Conservation (phyloP, 176 grass and related monocot genomes). For the Oryza officinalis region DNA sequence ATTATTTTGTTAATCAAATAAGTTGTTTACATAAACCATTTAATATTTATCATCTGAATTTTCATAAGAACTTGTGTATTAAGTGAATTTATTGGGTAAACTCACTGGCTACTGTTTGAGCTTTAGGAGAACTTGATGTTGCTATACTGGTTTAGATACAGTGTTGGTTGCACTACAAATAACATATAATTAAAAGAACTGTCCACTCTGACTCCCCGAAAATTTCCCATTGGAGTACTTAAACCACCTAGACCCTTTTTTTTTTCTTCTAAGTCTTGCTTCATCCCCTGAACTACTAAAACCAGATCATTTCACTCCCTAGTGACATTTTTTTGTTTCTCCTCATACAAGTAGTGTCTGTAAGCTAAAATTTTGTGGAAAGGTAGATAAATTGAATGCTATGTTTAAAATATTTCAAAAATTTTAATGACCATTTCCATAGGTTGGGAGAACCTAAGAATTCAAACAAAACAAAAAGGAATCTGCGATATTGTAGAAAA, state of each 20-base stretch:
- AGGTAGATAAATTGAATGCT: not conserved
- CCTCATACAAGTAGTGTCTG: not conserved
- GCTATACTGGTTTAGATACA: not conserved
- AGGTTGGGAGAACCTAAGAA: not conserved
- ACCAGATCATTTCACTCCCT: not conserved
- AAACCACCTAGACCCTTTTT: not conserved
- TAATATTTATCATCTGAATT: slow-evolving; percentile 4
- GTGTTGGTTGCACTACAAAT: not conserved
- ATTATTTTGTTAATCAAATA: not conserved
- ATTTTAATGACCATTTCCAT: not conserved
- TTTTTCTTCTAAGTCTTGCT: not conserved
- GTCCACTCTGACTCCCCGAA: not conserved
- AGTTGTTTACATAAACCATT: not conserved
- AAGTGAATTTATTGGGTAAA: slow-evolving; percentile 20
- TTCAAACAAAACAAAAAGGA: no score
- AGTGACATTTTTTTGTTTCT: not conserved
- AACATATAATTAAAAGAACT: not conserved
- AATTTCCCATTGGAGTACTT: not conserved
- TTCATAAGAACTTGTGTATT: slow-evolving; percentile 5
- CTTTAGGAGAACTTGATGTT: not conserved
- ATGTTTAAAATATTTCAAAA: not conserved
- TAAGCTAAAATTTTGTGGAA: no score
- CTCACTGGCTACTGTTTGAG: not conserved
- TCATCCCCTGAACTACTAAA: not conserved
- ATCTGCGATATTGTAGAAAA: not conserved